Evolutionary conservation across 805 yeast genomes (phyloP).

Genomic region (Limtongia smithiae): DNA sequence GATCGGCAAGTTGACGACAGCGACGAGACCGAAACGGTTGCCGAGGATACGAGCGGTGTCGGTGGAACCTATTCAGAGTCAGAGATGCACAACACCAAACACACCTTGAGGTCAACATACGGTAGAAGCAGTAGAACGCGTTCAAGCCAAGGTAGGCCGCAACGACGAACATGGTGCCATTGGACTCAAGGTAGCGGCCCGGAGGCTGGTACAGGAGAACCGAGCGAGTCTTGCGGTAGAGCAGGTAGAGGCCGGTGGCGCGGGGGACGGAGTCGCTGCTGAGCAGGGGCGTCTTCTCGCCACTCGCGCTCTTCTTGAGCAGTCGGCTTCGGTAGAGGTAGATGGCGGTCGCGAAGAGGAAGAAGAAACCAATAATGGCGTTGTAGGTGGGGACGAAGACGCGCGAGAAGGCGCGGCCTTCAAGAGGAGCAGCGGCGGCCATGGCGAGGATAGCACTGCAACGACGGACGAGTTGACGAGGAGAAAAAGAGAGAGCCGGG

Average conservation of each 20-base stretch:
- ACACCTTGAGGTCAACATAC: slow-evolving; percentile 1
- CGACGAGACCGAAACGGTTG: slow-evolving; percentile 28
- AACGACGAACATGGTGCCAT: slow-evolving; percentile 28
- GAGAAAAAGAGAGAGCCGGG: neutral
- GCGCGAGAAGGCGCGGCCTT: slow-evolving; percentile 27
- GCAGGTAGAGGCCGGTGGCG: slow-evolving; percentile 14
- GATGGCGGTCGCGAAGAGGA: slow-evolving; percentile 20
- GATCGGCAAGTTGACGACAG: slow-evolving; percentile 29
- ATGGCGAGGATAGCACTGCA: slow-evolving; percentile 6
- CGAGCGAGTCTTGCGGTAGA: slow-evolving; percentile 24
- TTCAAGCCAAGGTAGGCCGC: slow-evolving; percentile 24
- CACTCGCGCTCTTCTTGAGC: slow-evolving; percentile 14
- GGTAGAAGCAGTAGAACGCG: slow-evolving; percentile 28
- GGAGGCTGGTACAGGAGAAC: slow-evolving; percentile 28
- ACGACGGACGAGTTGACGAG: too few relatives aligned
- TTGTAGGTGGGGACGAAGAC: slow-evolving; percentile 28
- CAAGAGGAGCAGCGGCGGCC: slow-evolving; percentile 20
- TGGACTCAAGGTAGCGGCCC: slow-evolving; percentile 29
- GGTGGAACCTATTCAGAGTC: slow-evolving; percentile 7
- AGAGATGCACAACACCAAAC: neutral
- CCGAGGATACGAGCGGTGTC: slow-evolving; percentile 19
- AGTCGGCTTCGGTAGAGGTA: slow-evolving; percentile 25
- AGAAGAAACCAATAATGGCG: slow-evolving; percentile 27
- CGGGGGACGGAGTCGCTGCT: slow-evolving; percentile 20
- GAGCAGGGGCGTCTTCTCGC: slow-evolving; percentile 28